A percentile compares a stretch with the other conserved stretches of the same genome.
Evolutionary conservation across 1,139 yeast genomes (phyloP).

Genomic region (Taiozyma onychis): DNA sequence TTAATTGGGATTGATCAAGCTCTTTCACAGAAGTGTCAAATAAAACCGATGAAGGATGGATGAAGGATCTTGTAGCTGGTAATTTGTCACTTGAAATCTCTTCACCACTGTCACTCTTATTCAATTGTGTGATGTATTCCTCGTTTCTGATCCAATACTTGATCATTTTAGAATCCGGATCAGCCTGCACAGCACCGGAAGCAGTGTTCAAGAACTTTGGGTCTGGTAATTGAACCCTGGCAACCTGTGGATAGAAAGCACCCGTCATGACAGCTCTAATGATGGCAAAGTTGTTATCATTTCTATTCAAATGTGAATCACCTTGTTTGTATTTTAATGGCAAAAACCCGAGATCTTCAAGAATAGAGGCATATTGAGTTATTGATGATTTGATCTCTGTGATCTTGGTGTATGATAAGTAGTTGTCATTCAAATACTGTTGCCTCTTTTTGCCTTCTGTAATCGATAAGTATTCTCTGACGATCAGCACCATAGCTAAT

Average conservation of each 20-base stretch:
- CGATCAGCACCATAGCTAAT: constrained; percentile 54
- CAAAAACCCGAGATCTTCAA: constrained; percentile 74
- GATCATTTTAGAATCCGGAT: constrained; percentile 72
- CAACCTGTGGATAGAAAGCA: constrained; percentile 75
- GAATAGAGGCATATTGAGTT: constrained; percentile 57
- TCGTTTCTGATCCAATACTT: constrained; percentile 71
- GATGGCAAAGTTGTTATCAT: constrained; percentile 43
- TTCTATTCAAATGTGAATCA: constrained; percentile 37
- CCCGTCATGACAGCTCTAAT: constrained; percentile 71
- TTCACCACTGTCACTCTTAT: constrained; percentile 7
- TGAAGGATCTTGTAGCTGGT: constrained; percentile 65
- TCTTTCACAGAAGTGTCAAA: constrained; percentile 37
- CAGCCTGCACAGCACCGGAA: constrained; percentile 77
- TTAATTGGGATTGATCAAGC: constrained; percentile 22
- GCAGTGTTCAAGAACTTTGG: constrained; percentile 65
- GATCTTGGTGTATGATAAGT: constrained; percentile 56
- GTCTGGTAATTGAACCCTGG: constrained; percentile 77
- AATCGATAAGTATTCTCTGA: constrained; percentile 42
- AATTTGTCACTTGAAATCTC: constrained; percentile 21
- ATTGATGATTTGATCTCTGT: constrained; percentile 69
- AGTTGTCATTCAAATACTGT: constrained; percentile 55
- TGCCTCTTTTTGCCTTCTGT: constrained; percentile 29
- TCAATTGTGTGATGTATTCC: constrained; percentile 31
- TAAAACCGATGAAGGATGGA: constrained; percentile 78
- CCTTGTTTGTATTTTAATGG: constrained; percentile 39